phyloP scores from a whole-genome alignment of 164 flowering plant species.

The Stephania yunnanensis region DNA sequence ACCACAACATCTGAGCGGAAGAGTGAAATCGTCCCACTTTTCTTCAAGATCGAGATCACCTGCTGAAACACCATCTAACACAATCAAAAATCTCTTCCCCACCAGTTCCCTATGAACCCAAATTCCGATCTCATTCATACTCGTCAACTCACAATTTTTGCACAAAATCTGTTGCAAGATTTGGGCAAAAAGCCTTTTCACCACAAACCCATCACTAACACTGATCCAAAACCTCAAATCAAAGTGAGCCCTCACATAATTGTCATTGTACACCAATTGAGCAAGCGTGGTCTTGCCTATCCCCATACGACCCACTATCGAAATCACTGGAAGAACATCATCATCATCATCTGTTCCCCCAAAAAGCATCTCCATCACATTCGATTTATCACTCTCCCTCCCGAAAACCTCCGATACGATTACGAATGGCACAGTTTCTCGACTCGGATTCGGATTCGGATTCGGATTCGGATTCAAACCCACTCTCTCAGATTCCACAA shows the following conservation, averaged over 20 bases:
- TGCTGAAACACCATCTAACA: conserved; percentile 18
- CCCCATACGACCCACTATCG: conserved; percentile 19
- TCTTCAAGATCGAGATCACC: neutral
- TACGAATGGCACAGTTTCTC: conserved; percentile 13
- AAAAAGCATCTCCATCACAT: neutral
- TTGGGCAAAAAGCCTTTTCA: neutral
- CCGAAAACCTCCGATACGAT: conserved; percentile 17
- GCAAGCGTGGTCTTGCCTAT: conserved; percentile 22
- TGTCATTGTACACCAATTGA: conserved; percentile 14
- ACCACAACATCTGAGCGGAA: neutral
- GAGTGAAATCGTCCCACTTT: conserved; percentile 10
- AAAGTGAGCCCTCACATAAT: neutral
- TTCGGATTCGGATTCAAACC: too few relatives aligned
- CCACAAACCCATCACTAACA: conserved; percentile 13
- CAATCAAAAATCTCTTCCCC: conserved; percentile 11
- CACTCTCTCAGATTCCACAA: neutral
- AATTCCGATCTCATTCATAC: neutral
- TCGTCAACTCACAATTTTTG: neutral
- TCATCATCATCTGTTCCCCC: too few relatives aligned
- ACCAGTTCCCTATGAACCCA: neutral
- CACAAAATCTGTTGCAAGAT: conserved; percentile 7
- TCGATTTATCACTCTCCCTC: conserved; percentile 15
- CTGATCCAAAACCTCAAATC: conserved; percentile 10
- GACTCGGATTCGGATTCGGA: neutral
- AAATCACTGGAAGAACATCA: conserved; percentile 2